Evolutionary conservation across 495 filamentous ascomycete species (phyloP).

Genomic region (Tuber microsphaerosporum): DNA sequence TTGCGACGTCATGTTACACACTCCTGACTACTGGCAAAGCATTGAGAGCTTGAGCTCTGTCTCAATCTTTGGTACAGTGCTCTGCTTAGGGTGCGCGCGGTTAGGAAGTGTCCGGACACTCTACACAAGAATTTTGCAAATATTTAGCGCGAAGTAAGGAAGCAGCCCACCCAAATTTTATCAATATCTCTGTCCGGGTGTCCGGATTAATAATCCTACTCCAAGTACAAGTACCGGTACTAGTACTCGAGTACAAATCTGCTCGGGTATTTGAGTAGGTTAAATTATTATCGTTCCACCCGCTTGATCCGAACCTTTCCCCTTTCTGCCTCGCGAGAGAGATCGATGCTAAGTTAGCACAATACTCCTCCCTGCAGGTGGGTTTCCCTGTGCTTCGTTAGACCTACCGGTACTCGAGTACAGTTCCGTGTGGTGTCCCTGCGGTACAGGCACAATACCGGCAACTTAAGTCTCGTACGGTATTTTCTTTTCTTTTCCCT

Average conservation of each 20-base stretch:
- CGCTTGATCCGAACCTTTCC: neutral
- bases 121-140: too few species aligned
- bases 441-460: neutral
- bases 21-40: too few species aligned
- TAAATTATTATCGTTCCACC: neutral
- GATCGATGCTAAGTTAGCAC: neutral
- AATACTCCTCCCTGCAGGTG: neutral
- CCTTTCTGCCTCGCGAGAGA: neutral
- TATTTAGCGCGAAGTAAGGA: too few species aligned
- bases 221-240: neutral
- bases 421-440: neutral
- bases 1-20: conserved; percentile 2
- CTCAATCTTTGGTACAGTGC: neutral
- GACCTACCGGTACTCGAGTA: neutral
- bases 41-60: neutral
- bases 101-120: too few species aligned
- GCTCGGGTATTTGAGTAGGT: neutral
- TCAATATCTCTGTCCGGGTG: too few species aligned
- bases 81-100: too few species aligned
- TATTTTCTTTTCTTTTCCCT: neutral
- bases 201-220: too few species aligned
- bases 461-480: neutral
- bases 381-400: neutral
- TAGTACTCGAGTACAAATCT: too few species aligned
- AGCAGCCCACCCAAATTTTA: too few species aligned